A percentile compares a stretch with the other conserved stretches of the same genome.
These are phyloP conservation scores for Melastoma candidum DNA, from an alignment of 441 rosid species.

Conservation along the genomic window DNA sequence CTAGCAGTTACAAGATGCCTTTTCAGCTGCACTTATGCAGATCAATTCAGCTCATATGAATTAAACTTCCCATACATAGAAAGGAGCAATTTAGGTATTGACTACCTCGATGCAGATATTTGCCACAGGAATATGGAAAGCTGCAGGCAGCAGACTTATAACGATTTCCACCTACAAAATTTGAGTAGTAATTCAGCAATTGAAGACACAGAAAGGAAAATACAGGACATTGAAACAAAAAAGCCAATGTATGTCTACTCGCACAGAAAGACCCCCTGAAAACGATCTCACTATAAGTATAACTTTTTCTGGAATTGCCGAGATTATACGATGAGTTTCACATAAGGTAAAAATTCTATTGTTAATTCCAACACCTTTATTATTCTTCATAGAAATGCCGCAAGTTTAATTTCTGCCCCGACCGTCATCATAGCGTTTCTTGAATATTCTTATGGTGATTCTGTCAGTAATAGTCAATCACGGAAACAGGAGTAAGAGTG, in stretches of 20 bases:
- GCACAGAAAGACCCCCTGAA: no score
- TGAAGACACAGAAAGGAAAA: slow-evolving; percentile 1
- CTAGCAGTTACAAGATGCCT: slow-evolving; percentile 94
- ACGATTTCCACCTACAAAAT: slow-evolving; percentile 72
- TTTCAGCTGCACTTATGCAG: slow-evolving; percentile 40
- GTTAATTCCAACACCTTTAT: background rate
- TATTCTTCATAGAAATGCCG: no score
- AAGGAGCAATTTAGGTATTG: background rate
- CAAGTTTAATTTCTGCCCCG: no score
- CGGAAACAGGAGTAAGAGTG: background rate
- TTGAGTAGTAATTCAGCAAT: background rate
- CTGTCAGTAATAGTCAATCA: background rate
- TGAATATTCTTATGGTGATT: no score
- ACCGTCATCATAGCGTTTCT: no score
- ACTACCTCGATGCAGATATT: slow-evolving; percentile 73
- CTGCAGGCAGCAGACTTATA: slow-evolving; percentile 73
- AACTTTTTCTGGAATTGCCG: no score
- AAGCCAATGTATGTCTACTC: background rate
- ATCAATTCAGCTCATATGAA: background rate
- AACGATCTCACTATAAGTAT: no score
- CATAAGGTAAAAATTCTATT: no score
- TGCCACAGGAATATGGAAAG: slow-evolving; percentile 61
- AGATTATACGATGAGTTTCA: no score
- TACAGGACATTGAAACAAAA: background rate
- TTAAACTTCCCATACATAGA: no score